phyloP scores from a whole-genome alignment of 2,329 filamentous ascomycete genomes.

The Arthrocladium fulminans region DNA sequence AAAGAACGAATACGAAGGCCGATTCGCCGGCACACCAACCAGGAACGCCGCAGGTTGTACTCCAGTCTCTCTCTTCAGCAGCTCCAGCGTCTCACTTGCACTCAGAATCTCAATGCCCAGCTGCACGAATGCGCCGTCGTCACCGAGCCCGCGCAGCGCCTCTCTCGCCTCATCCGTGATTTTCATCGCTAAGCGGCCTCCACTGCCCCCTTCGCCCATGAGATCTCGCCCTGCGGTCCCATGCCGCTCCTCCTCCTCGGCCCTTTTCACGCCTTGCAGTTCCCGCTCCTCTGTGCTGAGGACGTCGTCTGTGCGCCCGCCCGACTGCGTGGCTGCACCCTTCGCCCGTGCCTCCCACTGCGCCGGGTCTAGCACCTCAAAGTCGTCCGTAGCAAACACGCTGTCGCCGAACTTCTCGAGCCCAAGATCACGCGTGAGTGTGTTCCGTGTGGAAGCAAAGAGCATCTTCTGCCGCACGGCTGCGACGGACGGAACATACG shows the following conservation, averaged over 20 bases:
- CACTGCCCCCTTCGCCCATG: conserved; percentile 35
- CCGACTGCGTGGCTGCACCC: conserved; percentile 10
- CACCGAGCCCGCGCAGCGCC: conserved; percentile 37
- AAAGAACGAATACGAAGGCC: conserved; percentile 55
- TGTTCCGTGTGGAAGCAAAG: conserved; percentile 55
- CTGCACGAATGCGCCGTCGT: conserved; percentile 25
- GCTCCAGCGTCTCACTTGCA: conserved; percentile 46
- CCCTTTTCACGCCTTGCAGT: conserved; percentile 48
- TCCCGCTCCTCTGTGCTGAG: conserved; percentile 54
- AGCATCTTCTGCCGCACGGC: conserved; percentile 58
- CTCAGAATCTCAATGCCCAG: conserved; percentile 38
- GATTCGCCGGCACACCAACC: conserved; percentile 40
- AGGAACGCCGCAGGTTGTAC: conserved; percentile 39
- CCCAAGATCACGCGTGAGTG: conserved; percentile 52
- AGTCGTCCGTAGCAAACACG: conserved; percentile 51
- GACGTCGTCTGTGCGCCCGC: conserved; percentile 35
- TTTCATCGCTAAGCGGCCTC: conserved; percentile 41
- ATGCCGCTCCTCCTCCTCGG: conserved; percentile 49
- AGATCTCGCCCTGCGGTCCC: conserved; percentile 45
- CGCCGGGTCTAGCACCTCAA: conserved; percentile 46
- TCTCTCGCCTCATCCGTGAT: conserved; percentile 46
- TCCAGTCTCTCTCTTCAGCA: conserved; percentile 33
- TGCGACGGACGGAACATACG: conserved; percentile 55
- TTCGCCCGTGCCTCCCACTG: conserved; percentile 47
- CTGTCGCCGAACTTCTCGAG: conserved; percentile 51